Base-by-base conservation (phyloP, 2,329 filamentous ascomycete species). In the Macrophomina tecta region DNA sequence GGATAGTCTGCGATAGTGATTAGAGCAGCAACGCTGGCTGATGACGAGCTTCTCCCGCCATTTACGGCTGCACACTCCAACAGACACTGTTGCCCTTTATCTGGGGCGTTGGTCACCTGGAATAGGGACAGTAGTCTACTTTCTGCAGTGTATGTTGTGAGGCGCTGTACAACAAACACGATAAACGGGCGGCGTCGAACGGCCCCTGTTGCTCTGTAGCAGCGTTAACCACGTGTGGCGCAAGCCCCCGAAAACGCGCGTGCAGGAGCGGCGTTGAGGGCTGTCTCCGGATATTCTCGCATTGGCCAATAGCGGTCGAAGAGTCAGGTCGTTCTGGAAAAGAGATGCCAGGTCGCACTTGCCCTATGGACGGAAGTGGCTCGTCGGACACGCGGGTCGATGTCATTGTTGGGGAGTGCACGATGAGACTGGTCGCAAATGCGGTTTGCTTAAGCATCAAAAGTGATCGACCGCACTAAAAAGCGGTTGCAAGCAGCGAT, bases 91-190 rank as follows among this genome's bases (percentile, higher is more conserved):
- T 36, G 4, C 18, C n/a, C 23, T 62, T 49, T 62, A 62, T 62
- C 58, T 49, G 58, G 30, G 56, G 45, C 18, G 30, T 38, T 62
- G 58, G 45, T 62, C 58, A 62, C 45, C 58, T 62, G 58, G 58
- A 18, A 62, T 48, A 23, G 58, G 7, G 45, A 45, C 58, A 62
- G 58, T 49, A 62, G 58, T 62, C 45, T 38, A 42, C 45, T 28
- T 48, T 30, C 56, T 61, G 56, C n/a, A 48, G 56, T 61, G 56
- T 23, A 42, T 30, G 16, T 36, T 4, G 14, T 18, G 14, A 49
- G 58, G 32, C 58, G 42, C 30, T 48, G 56, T 61, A 34, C 28
- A 32, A 62, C 56, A 16, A 23, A 9, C 56, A 32, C 56, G 32
- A 49, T 23, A 36, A 42, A 49, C 16, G 30, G 56, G 40, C 40